Evolutionary conservation across 1,139 yeast species (phyloP).

Genomic region (Nakaseomyces sp.): DNA sequence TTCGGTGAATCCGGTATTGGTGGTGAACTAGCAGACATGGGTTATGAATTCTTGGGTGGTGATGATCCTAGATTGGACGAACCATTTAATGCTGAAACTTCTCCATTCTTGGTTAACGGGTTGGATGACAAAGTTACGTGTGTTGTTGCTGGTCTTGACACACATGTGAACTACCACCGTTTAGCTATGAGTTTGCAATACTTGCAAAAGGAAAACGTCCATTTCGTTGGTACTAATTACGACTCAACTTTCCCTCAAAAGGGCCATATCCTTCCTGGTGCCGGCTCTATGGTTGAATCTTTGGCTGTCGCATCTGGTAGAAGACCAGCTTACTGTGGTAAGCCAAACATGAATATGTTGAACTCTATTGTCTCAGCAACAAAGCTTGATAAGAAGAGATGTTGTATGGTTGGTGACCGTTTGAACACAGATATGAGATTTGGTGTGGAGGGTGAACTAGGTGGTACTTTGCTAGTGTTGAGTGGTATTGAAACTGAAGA

Average conservation of each 20-base stretch:
- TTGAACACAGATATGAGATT: constrained; percentile 90
- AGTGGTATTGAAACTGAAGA: constrained; percentile 83
- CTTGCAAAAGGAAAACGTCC: constrained; percentile 54
- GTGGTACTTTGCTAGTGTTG: constrained; percentile 70
- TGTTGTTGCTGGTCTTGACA: constrained; percentile 81
- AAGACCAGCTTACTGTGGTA: constrained; percentile 75
- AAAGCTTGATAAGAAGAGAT: constrained; percentile 47
- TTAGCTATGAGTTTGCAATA: constrained; percentile 77
- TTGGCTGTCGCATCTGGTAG: constrained; percentile 73
- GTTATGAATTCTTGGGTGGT: constrained; percentile 70
- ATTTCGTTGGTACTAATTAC: constrained; percentile 88
- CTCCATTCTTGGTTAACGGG: constrained; percentile 39
- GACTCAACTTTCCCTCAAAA: constrained; percentile 91
- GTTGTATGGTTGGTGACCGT: constrained; percentile 94
- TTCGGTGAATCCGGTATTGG: constrained; percentile 78
- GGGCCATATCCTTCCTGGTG: constrained; percentile 83
- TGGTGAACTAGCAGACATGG: constrained; percentile 59
- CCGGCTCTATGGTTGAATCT: constrained; percentile 83
- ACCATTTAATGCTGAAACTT: constrained; percentile 36
- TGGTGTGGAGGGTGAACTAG: constrained; percentile 78
- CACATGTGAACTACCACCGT: constrained; percentile 69
- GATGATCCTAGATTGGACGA: constrained; percentile 41
- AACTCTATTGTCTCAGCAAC: constrained; percentile 69
- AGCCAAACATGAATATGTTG: constrained; percentile 86
- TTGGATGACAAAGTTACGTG: constrained; percentile 74